phyloP scores from a whole-genome alignment of 495 filamentous ascomycete species.

The Poronia punctata region DNA sequence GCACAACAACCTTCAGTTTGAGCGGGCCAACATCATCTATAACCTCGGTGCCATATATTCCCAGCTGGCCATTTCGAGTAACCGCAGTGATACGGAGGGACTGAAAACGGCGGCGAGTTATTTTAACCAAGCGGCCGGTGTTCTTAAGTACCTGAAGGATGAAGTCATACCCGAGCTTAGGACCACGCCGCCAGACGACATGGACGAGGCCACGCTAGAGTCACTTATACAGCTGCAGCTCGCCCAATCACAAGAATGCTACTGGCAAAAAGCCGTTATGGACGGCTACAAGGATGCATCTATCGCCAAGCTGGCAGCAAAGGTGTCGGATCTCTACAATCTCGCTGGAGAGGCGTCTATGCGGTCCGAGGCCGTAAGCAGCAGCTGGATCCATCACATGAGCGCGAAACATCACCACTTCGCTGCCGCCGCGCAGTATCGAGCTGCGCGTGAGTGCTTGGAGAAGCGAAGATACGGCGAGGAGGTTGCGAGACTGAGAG shows the following conservation, averaged over 20 bases:
- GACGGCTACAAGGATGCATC: constrained; percentile 86
- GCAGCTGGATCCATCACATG: constrained; percentile 97
- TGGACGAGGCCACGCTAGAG: constrained; percentile 83
- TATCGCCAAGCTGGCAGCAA: constrained; percentile 84
- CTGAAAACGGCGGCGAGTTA: constrained; percentile 87
- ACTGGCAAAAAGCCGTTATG: constrained; percentile 96
- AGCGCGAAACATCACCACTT: constrained; percentile 97
- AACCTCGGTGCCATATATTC: constrained; percentile 92
- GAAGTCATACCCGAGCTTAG: constrained; percentile 80
- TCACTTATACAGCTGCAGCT: constrained; percentile 77
- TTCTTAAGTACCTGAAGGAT: constrained; percentile 70
- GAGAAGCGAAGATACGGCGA: constrained; percentile 95
- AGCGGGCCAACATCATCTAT: constrained; percentile 87
- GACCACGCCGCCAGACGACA: constrained; percentile 76
- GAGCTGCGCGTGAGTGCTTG: constrained; percentile 86
- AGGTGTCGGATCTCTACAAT: constrained; percentile 88
- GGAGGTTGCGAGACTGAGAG: constrained; percentile 80
- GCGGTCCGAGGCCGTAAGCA: constrained; percentile 81
- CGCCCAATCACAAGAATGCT: constrained; percentile 93
- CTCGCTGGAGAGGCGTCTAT: constrained; percentile 78
- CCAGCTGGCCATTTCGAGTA: constrained; percentile 75
- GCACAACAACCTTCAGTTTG: constrained; percentile 90
- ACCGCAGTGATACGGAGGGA: constrained; percentile 72
- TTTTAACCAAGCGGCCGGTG: constrained; percentile 82
- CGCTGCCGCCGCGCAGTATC: constrained; percentile 89